Evolutionary conservation across 2,329 filamentous ascomycete species (phyloP), one percentile per base, ranked within the genome.

Genomic region (Colletotrichum kahawae): DNA sequence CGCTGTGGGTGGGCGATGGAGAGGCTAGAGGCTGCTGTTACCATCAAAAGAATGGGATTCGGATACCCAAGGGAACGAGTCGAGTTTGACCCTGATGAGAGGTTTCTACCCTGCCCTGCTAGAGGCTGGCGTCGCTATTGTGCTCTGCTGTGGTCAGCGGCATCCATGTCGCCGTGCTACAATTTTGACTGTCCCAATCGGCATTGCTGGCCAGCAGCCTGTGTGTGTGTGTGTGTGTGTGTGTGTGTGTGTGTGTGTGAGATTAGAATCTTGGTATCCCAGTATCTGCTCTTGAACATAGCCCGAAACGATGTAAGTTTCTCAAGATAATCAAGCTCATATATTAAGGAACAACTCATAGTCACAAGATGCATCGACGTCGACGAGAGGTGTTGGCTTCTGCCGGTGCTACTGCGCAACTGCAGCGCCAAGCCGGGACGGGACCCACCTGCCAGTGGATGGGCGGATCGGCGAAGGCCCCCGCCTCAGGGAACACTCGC

Each of bases 371-470:
- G 43, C 43, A 21, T 48, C 43, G 43, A 33, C 34, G 59, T 63
- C 33, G 33, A 36, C 12, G 1, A 43, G 18, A 24, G 12, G 21
- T 59, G 33, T 63, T 36, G 57, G 12, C 21, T 43, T 54, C 67
- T 70, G 34, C 36, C 51, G 64, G 70, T 27, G 31, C 38, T 70
- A 27, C 70, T 43, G 71, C 33, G 24, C 24, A 43, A 31, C 29
- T 66, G 57, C 63, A 57, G 67, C 16, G 73, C 73, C 73, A 75
- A 75, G 73, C 36, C 73, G 73, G 73, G 43, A 73, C 63, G 48
- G 57, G 69, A 57, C 57, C 73, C 73, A 63, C 73, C 60, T 33
- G 71, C 54, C 57, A 72, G 27, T 67, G 56, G 43, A 59, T 10
- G 43, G 21, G 54, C 8, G 12, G 36, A 9, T n/a, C 54, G 68